Conservation (phyloP, 495 filamentous ascomycete species). For the Endocarpon pusillum region DNA sequence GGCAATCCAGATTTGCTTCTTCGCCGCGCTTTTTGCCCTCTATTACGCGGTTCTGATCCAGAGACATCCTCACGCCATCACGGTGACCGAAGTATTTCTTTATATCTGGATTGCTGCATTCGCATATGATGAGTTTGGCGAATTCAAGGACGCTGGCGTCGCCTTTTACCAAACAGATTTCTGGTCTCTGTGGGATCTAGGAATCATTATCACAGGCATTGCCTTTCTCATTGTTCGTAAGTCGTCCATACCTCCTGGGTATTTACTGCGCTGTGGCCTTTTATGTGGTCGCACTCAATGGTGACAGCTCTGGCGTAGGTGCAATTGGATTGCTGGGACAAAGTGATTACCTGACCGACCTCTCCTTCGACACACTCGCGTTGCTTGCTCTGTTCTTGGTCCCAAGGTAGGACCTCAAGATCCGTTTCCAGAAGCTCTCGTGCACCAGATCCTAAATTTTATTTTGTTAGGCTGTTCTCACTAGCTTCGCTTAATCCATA, state of each 20-base stretch:
- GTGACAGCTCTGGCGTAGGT: conserved; percentile 37
- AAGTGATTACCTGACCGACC: conserved; percentile 46
- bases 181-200: conserved; percentile 80
- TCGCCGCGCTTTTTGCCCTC: conserved; percentile 58
- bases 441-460: no score
- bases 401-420: conserved; percentile 35
- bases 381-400: conserved; percentile 83
- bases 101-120: conserved; percentile 68
- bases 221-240: conserved; percentile 56
- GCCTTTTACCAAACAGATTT: conserved; percentile 77
- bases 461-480: no score
- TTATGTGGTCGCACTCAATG: no score
- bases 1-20: conserved; percentile 75
- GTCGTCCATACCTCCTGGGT: conserved; percentile 11
- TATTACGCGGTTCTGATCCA: conserved; percentile 75
- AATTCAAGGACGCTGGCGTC: conserved; percentile 64
- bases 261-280: no score
- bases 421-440: conserved; percentile 42
- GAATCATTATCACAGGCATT: conserved; percentile 68
- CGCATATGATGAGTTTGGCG: conserved; percentile 70
- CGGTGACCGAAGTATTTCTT: conserved; percentile 33
- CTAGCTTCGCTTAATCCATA: conserved; percentile 82
- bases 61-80: conserved; percentile 30
- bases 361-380: conserved; percentile 74
- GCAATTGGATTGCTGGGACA: conserved; percentile 52